A percentile compares a stretch with the other conserved stretches of the same genome.
These are phyloP conservation scores for Tricholoma sp. DNA, from an alignment of 768 basidiomycete species.

Conservation along the genomic window DNA sequence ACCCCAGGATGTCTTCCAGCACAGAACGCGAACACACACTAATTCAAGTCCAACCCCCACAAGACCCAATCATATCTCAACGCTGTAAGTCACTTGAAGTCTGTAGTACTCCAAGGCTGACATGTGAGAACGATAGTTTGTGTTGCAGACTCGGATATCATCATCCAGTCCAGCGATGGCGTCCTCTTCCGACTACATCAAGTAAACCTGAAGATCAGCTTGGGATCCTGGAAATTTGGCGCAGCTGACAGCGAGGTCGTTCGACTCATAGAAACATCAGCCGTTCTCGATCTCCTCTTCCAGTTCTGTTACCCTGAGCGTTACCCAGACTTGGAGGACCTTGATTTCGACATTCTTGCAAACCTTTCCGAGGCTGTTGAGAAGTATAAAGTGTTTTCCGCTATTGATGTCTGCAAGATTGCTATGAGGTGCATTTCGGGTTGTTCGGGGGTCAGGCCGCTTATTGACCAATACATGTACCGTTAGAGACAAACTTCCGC, in stretches of 20 bases:
- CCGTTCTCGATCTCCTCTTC: conserved; percentile 2
- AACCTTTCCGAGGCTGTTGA: not conserved
- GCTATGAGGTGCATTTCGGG: not conserved
- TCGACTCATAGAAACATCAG: not conserved
- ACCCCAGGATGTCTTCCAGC: too few relatives aligned
- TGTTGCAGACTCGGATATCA: not conserved
- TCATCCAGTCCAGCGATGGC: conserved; percentile 5
- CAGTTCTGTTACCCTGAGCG: conserved; percentile 10
- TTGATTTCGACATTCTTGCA: not conserved
- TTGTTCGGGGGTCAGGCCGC: not conserved
- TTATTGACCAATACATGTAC: not conserved
- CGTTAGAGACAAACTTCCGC: not conserved
- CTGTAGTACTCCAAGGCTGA: not conserved
- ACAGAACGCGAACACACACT: too few relatives aligned
- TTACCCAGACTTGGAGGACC: not conserved
- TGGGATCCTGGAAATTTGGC: not conserved
- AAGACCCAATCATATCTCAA: too few relatives aligned
- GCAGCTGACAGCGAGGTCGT: not conserved
- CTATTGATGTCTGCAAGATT: not conserved
- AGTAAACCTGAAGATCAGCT: not conserved
- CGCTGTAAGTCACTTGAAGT: not conserved
- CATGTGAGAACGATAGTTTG: not conserved
- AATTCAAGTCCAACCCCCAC: too few relatives aligned
- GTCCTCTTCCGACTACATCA: conserved; percentile 7
- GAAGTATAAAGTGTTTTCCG: not conserved